These are phyloP conservation scores for Rhizophagus prolifer DNA, from an alignment of 192 early-diverging fungal species.

Conservation along the genomic window DNA sequence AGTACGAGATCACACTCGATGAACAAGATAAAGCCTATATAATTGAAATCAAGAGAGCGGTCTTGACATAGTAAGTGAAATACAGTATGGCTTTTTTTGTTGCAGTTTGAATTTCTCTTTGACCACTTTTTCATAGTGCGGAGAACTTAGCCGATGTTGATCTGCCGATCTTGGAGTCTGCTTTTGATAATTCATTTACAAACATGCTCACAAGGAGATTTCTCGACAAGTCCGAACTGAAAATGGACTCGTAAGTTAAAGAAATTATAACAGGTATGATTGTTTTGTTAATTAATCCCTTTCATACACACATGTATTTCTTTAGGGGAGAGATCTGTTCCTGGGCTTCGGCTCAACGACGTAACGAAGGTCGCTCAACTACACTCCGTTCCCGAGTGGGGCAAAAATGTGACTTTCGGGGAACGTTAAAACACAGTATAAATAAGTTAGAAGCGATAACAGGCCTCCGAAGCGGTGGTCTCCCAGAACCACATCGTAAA, in stretches of 20 bases:
- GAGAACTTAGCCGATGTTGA: conserved; percentile 28
- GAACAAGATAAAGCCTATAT: conserved; percentile 15
- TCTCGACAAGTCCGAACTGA: conserved; percentile 25
- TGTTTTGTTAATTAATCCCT: background rate
- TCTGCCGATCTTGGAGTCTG: conserved; percentile 23
- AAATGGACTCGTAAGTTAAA: conserved; percentile 34
- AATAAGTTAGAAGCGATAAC: conserved; percentile 32
- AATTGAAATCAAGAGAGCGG: conserved; percentile 6
- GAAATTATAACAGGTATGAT: background rate
- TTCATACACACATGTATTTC: conserved; percentile 4
- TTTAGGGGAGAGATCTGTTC: conserved; percentile 34
- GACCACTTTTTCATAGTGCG: conserved; percentile 15
- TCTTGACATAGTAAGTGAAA: conserved; percentile 26
- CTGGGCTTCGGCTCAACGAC: conserved; percentile 28
- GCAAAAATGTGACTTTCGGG: conserved; percentile 33
- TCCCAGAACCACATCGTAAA: conserved; percentile 33
- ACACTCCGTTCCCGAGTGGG: conserved; percentile 25
- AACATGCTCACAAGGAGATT: conserved; percentile 34
- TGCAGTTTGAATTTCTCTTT: conserved; percentile 11
- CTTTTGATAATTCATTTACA: conserved; percentile 30
- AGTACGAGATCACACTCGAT: conserved; percentile 14
- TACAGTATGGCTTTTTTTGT: background rate
- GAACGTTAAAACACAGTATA: conserved; percentile 29
- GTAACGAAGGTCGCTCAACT: conserved; percentile 33
- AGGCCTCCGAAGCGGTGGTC: conserved; percentile 34